phyloP scores from a whole-genome alignment of 2,329 filamentous ascomycete genomes.

The Cercospora sp. region DNA sequence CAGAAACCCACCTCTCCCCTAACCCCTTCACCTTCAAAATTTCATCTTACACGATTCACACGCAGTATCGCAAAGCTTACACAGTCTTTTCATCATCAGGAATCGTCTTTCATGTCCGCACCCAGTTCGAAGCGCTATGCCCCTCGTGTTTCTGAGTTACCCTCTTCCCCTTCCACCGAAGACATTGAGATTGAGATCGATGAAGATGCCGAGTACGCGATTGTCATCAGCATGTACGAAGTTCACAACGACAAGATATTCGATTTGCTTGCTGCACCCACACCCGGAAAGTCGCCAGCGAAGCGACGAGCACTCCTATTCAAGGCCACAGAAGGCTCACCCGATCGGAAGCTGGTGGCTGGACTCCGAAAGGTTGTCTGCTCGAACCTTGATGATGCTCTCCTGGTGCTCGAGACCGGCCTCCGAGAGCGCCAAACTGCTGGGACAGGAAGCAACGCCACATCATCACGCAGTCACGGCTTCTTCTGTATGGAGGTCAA shows the following conservation, averaged over 20 bases:
- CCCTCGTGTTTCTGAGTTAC: conserved; percentile 69
- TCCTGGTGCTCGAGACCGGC: conserved; percentile 87
- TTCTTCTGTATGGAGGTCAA: conserved; percentile 97
- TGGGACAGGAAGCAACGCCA: conserved; percentile 89
- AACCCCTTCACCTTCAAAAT: conserved; percentile 26
- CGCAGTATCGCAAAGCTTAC: conserved; percentile 36
- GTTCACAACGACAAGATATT: conserved; percentile 99
- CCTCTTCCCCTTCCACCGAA: conserved; percentile 73
- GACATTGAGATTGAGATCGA: conserved; percentile 68
- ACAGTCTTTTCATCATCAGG: conserved; percentile 33
- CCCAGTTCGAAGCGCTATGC: conserved; percentile 57
- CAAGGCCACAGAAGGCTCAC: conserved; percentile 84
- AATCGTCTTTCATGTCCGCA: conserved; percentile 44
- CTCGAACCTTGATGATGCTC: conserved; percentile 74
- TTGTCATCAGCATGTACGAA: conserved; percentile 97
- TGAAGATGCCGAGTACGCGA: conserved; percentile 73
- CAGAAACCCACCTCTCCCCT: conserved; percentile 24
- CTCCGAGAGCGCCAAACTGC: conserved; percentile 83
- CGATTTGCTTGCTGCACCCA: conserved; percentile 72
- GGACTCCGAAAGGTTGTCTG: conserved; percentile 90
- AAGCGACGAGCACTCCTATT: conserved; percentile 80
- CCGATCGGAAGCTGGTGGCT: conserved; percentile 91
- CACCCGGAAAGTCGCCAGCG: conserved; percentile 55
- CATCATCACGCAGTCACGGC: conserved; percentile 87
- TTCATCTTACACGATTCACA: conserved; percentile 24